Conservation (phyloP, 108 stramenopile genomes). For the Cyclotella atomus region DNA sequence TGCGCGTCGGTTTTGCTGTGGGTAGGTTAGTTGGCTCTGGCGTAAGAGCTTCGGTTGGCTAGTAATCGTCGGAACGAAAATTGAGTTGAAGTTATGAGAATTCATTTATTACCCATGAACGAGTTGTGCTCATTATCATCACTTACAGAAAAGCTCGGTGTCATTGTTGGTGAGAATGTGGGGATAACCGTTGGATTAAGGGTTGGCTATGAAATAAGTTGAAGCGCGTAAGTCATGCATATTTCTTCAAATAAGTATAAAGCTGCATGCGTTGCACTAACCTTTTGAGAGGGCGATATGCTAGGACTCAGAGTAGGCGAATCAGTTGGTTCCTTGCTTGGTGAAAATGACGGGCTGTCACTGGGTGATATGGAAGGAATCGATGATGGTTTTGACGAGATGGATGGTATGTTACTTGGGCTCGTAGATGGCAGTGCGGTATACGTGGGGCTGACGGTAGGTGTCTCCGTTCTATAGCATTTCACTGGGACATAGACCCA, state of each 20-base stretch:
- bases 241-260: too few relatives aligned
- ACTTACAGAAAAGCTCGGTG: not conserved
- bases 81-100: too few relatives aligned
- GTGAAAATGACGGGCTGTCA: not conserved
- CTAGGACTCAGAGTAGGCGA: constrained; percentile 1
- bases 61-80: not conserved
- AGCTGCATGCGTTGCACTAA: not conserved
- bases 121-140: too few relatives aligned
- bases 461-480: not conserved
- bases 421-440: not conserved
- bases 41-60: not conserved
- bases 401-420: not conserved
- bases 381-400: not conserved
- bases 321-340: not conserved
- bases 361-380: not conserved
- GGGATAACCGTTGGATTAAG: not conserved
- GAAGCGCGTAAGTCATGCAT: not conserved
- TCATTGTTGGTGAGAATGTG: not conserved
- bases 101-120: too few relatives aligned
- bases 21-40: not conserved
- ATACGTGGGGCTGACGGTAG: not conserved
- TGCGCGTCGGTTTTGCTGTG: too few relatives aligned
- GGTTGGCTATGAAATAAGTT: not conserved
- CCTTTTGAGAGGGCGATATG: not conserved
- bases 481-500: not conserved